These are phyloP conservation scores for Pseudogymnoascus pannorum DNA, from an alignment of 2,329 filamentous ascomycete species.

Conservation along the genomic window DNA sequence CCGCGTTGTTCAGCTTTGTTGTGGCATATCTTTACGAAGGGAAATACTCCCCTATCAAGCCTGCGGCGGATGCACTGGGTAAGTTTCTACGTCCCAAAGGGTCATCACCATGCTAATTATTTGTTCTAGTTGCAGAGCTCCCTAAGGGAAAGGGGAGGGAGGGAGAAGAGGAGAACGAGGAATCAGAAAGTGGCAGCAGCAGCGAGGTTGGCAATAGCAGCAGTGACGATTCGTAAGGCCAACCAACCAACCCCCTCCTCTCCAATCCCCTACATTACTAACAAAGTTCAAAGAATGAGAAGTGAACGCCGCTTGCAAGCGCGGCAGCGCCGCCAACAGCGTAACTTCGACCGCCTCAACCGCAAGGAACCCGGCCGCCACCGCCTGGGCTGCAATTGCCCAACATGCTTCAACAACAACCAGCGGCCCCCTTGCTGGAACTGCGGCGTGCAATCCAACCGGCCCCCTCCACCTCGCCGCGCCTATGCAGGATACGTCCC, in stretches of 20 bases:
- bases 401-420: conserved; percentile 31
- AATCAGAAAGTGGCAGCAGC: conserved; percentile 29
- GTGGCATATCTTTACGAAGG: conserved; percentile 45
- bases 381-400: conserved; percentile 38
- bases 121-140: conserved; percentile 16
- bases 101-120: background rate
- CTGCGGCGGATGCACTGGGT: conserved; percentile 36
- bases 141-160: conserved; percentile 40
- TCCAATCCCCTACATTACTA: background rate
- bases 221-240: conserved; percentile 32
- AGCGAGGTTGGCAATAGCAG: background rate
- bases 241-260: background rate
- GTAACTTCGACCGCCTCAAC: conserved; percentile 32
- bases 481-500: conserved; percentile 13
- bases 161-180: conserved; percentile 25
- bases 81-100: conserved; percentile 10
- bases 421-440: conserved; percentile 36
- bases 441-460: conserved; percentile 30
- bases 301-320: conserved; percentile 30
- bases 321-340: conserved; percentile 30
- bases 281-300: background rate
- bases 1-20: conserved; percentile 44
- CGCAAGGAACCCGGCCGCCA: conserved; percentile 40
- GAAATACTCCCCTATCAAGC: conserved; percentile 38
- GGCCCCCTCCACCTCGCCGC: conserved; percentile 19